These are phyloP conservation scores for Closterium sp. DNA, from an alignment of 139 green algal species.

Conservation along the genomic window DNA sequence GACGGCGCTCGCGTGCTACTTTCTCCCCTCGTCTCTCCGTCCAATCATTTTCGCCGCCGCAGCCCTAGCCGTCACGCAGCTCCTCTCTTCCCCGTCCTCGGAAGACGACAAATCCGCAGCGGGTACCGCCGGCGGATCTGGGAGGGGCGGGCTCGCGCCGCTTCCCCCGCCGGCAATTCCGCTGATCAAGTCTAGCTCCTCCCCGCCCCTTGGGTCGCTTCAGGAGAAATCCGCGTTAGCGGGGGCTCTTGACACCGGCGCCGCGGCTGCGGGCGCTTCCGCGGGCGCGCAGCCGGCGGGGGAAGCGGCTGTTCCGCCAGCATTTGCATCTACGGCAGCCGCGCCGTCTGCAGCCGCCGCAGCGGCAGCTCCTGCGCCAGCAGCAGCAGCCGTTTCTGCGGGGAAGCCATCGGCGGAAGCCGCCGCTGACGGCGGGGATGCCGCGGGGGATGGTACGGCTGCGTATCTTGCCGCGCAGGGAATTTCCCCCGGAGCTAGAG, in stretches of 20 bases:
- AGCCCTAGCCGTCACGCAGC: background rate
- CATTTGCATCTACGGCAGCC: background rate
- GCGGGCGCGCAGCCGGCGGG: background rate
- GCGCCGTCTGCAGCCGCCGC: background rate
- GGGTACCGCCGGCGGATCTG: background rate
- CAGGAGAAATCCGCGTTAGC: background rate
- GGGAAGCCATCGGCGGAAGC: background rate
- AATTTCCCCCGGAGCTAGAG: slow-evolving; percentile 11
- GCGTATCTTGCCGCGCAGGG: background rate
- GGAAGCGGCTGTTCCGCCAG: background rate
- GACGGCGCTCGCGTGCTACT: background rate
- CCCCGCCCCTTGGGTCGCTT: background rate
- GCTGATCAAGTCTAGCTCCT: background rate
- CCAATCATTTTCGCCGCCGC: background rate
- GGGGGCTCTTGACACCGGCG: background rate
- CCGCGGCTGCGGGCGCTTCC: background rate
- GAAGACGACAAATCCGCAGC: background rate
- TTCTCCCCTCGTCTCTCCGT: background rate
- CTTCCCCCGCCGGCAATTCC: background rate
- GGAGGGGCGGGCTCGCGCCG: background rate
- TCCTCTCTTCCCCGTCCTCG: background rate
- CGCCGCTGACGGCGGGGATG: background rate
- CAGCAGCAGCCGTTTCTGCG: background rate
- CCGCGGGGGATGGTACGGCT: background rate
- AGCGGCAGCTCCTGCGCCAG: slow-evolving; percentile 8